Evolutionary conservation across 495 filamentous ascomycete genomes (phyloP), one percentile per base, ranked within the genome.

Genomic region (Elaphomyces granulatus): DNA sequence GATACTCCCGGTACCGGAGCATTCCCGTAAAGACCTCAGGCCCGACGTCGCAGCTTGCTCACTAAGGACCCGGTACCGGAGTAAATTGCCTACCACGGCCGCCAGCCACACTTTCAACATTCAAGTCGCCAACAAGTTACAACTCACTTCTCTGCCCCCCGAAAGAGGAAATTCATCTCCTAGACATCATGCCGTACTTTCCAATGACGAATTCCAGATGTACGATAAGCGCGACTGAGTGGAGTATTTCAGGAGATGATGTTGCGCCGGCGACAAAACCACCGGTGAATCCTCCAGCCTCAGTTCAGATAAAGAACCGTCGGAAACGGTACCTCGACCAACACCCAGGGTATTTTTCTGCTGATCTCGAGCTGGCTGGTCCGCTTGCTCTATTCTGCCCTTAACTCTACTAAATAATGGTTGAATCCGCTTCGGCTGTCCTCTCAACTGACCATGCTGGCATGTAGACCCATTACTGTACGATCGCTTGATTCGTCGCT

Each of bases 401-500:
- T 46, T 42, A 16, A 23, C 10, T 37, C n/a, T 12, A 17, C 36
- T 8, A 8, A 9, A 14, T 15, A 17, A 8, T 14, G 33, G 15
- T 35, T 17, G 33, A 1, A 35, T 1, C 1, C 36, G 34, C 34
- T 15, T 20, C 15, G 8, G 3, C 15, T 15, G 17, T 28, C 16
- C 33, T 35, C 30, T 32, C 49, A 52, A 49, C 63, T 63, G 55
- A 63, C n/a, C 50, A 37, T 38, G 28, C 43, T 42, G 33, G 42
- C 41, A 36, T 45, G 36, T 60, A 81, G 82, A 87, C 56, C 82
- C 83, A 0, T 63, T 87, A 16, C 69, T 86, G 32, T 87, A 92
- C 61, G 83, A 88, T 52, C 72, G 74, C 39, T 65, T 87, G 10
- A 74, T 92, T 48, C 77, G 81, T 33, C 79, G 78, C 44, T 87